phyloP scores from a whole-genome alignment of 345 rosid species.

The Eutrema heterophyllum region DNA sequence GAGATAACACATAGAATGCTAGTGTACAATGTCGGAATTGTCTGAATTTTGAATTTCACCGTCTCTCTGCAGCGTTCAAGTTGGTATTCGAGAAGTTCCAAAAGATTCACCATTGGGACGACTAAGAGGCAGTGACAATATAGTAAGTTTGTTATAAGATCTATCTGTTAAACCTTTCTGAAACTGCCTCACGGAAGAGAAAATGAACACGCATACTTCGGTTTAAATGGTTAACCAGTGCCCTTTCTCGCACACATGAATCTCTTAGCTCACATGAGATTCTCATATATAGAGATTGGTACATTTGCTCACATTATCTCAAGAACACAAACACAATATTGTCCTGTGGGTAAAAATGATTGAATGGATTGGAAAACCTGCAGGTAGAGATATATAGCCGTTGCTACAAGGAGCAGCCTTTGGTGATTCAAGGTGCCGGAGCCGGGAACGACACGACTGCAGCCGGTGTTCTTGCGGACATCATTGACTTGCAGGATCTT shows the following conservation, averaged over 20 bases:
- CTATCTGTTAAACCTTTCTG: background rate
- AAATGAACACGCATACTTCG: background rate
- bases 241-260: background rate
- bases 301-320: background rate
- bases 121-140: slow-evolving; percentile 90
- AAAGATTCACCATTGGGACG: slow-evolving; percentile 80
- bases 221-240: background rate
- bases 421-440: slow-evolving; percentile 97
- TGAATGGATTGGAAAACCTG: slow-evolving; percentile 17
- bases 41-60: slow-evolving; percentile 8
- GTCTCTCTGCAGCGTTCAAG: slow-evolving; percentile 56
- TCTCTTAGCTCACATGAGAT: background rate
- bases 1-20: background rate
- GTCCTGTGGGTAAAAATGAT: background rate
- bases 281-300: background rate
- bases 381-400: slow-evolving; percentile 85
- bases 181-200: background rate
- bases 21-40: background rate
- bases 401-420: slow-evolving; percentile 69
- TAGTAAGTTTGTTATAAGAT: slow-evolving; percentile 40
- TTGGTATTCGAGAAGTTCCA: slow-evolving; percentile 87
- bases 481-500: slow-evolving; percentile 81
- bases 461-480: slow-evolving; percentile 89
- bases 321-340: background rate
- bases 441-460: slow-evolving; percentile 97